phyloP scores from a whole-genome alignment of 495 filamentous ascomycete genomes.

The Aspergillus panamensis region DNA sequence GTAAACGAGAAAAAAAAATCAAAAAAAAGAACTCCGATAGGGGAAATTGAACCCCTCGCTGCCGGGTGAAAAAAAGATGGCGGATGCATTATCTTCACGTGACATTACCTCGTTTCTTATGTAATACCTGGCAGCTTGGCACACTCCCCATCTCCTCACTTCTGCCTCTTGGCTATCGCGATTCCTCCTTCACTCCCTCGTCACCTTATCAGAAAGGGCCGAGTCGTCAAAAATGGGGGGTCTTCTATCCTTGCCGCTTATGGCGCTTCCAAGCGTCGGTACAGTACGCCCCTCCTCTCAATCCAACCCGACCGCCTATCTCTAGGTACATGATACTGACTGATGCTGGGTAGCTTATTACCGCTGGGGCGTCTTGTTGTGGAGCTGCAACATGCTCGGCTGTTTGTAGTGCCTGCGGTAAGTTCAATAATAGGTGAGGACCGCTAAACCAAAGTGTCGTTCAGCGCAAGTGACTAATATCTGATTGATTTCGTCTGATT shows the following conservation, averaged over 20 bases:
- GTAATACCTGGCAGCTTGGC: no score
- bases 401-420: constrained; percentile 90
- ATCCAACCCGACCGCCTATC: background rate
- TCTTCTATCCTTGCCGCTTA: constrained; percentile 79
- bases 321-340: constrained; percentile 22
- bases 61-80: no score
- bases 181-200: background rate
- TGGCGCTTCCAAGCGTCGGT: constrained; percentile 81
- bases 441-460: background rate
- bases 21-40: no score
- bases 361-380: constrained; percentile 81
- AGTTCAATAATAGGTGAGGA: constrained; percentile 86
- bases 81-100: no score
- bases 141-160: no score
- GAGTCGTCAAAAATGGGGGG: constrained; percentile 65
- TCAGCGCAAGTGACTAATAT: no score
- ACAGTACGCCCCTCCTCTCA: constrained; percentile 58
- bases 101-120: no score
- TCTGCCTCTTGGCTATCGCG: background rate
- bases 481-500: background rate
- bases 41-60: no score
- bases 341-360: constrained; percentile 56
- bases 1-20: no score
- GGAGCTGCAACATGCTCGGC: constrained; percentile 93
- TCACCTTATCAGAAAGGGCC: background rate